Base-by-base conservation (phyloP, 257 asterid genomes). In the Solanum chmielewskii region DNA sequence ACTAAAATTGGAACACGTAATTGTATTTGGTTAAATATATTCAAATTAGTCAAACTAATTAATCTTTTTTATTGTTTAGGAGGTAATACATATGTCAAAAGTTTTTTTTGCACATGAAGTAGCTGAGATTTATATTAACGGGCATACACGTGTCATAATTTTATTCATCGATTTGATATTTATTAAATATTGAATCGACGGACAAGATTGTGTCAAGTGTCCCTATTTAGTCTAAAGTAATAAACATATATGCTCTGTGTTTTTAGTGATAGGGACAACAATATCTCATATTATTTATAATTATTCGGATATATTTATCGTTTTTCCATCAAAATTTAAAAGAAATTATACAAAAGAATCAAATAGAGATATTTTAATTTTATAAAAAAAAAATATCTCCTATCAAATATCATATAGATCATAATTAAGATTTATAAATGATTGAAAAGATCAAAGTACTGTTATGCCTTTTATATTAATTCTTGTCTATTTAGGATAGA, bases 201-300 rank as follows among this genome's bases (percentile, higher is more conserved):
- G 7, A 37, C 1, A 37, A 37, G 0, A 37, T 37, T 6, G 2
- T 37, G 7, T 6, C 7, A 37, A 1, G 0, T 5, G 39, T 37
- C 39, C 1, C 39, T 37, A 37, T 5, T 37, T 37, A 1, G 6
- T 37, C 7, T 37, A 37, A 6, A 5, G 39, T 6, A 37, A 37
- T 5, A 1, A 0, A 37, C 39, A 37, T 37, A 37, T 6, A 37
- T 37, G 6, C 7, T 5, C 39, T 37, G 7, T 5, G 1, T 37
- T 37, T 37, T 37, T 1, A 37, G 7, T 37, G 39, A 5, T 6
- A 37, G 1, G 1, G 1, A 5, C 39, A 4, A 5, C 0, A 37
- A 37, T 37, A 6, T 37, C 1, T 37, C 39, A 5, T 37, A 37
- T 5, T 6, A 37, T 37, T 37, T 37, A 37, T 37, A 6, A 37